These are phyloP conservation scores for Dissophora globulifera DNA, from an alignment of 192 early-diverging fungal genomes.

Conservation along the genomic window DNA sequence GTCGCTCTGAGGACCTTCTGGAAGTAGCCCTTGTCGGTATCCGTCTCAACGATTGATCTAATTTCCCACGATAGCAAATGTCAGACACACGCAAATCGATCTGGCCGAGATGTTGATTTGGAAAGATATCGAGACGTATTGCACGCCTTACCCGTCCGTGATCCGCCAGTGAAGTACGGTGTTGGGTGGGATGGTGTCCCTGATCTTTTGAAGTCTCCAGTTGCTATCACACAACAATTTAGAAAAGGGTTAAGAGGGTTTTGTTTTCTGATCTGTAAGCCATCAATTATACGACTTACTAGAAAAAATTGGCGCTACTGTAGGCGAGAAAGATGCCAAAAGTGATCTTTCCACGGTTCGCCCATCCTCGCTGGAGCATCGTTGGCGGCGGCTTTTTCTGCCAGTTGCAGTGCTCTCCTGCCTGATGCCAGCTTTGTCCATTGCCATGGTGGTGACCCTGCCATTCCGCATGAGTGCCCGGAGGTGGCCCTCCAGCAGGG, in stretches of 20 bases:
- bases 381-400: conserved; percentile 9
- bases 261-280: background rate
- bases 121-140: background rate
- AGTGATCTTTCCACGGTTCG: conserved; percentile 40
- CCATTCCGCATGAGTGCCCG: background rate
- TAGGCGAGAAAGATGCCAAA: conserved; percentile 48
- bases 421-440: background rate
- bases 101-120: too few relatives aligned
- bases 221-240: conserved; percentile 30
- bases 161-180: conserved; percentile 54
- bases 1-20: conserved; percentile 35
- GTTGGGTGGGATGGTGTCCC: conserved; percentile 49
- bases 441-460: background rate
- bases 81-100: too few relatives aligned
- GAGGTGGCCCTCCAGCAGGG: background rate
- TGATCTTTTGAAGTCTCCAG: conserved; percentile 32
- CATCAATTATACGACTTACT: conserved; percentile 32
- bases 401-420: background rate
- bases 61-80: too few relatives aligned
- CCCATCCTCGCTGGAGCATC: conserved; percentile 16
- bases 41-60: conserved; percentile 53
- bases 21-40: conserved; percentile 37
- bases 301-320: conserved; percentile 31
- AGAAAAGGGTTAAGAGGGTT: too few relatives aligned
- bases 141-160: conserved; percentile 34